Evolutionary conservation across 306 rosid species (phyloP).

Genomic region (Bauhinia variegata): DNA sequence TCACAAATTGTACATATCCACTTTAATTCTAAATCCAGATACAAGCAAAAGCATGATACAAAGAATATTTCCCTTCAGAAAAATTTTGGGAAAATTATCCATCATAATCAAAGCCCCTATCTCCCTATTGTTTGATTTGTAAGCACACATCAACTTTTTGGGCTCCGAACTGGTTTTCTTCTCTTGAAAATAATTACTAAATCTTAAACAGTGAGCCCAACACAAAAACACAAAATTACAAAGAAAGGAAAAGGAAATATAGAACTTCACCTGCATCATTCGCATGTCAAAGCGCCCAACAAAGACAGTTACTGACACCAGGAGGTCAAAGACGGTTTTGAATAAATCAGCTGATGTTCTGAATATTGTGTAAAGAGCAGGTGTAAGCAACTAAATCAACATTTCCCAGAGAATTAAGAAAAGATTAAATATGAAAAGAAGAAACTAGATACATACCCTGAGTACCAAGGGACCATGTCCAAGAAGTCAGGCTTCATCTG

Average conservation of each 20-base stretch:
- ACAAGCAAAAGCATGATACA: constrained; percentile 8
- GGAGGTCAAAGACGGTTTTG: constrained; percentile 96
- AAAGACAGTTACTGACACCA: constrained; percentile 95
- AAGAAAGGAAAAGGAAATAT: constrained; percentile 4
- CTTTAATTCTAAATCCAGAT: constrained; percentile 17
- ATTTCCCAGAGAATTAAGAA: constrained; percentile 13
- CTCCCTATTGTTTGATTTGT: constrained; percentile 19
- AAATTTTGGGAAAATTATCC: constrained; percentile 10
- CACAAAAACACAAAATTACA: constrained; percentile 3
- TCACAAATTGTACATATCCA: not conserved
- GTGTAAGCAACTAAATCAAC: constrained; percentile 35
- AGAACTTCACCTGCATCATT: constrained; percentile 90
- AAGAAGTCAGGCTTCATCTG: constrained; percentile 91
- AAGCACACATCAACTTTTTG: constrained; percentile 5
- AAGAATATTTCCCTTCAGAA: not conserved
- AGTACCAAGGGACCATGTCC: constrained; percentile 99
- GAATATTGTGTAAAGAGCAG: constrained; percentile 44
- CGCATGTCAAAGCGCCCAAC: constrained; percentile 99
- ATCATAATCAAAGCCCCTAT: not conserved
- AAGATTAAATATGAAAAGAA: constrained; percentile 14
- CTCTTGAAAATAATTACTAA: not conserved
- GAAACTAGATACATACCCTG: constrained; percentile 61
- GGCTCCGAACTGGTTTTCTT: constrained; percentile 14
- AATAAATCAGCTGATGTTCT: constrained; percentile 99
- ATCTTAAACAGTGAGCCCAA: constrained; percentile 12